Conservation (phyloP, 2,329 filamentous ascomycete genomes). For the Stemphylium beticola region DNA sequence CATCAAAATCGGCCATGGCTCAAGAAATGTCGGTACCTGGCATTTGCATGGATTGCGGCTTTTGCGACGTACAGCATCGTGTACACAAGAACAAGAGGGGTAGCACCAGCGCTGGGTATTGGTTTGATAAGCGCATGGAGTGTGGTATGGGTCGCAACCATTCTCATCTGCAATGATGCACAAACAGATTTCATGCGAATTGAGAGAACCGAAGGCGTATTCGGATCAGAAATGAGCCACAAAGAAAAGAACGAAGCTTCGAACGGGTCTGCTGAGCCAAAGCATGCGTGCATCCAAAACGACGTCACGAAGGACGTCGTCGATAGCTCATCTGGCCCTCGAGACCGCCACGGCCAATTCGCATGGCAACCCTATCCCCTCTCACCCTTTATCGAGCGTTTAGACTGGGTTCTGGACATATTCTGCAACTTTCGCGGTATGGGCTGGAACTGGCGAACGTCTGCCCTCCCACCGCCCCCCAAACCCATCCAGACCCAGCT, state of each 20-base stretch:
- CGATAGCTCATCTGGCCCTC: constrained; percentile 32
- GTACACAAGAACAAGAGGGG: constrained; percentile 55
- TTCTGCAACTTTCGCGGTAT: constrained; percentile 65
- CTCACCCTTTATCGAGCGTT: constrained; percentile 55
- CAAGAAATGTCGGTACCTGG: constrained; percentile 51
- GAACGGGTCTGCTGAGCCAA: not conserved
- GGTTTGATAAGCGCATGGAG: constrained; percentile 63
- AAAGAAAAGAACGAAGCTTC: constrained; percentile 1
- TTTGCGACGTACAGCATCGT: constrained; percentile 54
- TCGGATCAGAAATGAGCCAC: constrained; percentile 6
- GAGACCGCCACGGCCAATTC: constrained; percentile 46
- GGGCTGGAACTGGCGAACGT: constrained; percentile 65
- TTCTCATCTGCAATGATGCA: constrained; percentile 63
- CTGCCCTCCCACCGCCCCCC: constrained; percentile 55
- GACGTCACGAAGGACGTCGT: constrained; percentile 8
- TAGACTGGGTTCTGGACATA: constrained; percentile 65
- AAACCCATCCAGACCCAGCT: constrained; percentile 49
- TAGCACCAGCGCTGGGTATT: constrained; percentile 61
- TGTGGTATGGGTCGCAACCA: constrained; percentile 58
- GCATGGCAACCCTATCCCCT: constrained; percentile 62
- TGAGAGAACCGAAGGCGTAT: constrained; percentile 51
- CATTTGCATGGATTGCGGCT: constrained; percentile 53
- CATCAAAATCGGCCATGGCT: constrained; percentile 51
- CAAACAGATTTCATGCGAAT: constrained; percentile 63
- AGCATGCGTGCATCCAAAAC: not conserved